Percentiles rank a stretch among this genome's conserved stretches.
Conservation (phyloP, 2,329 filamentous ascomycete genomes). For the Clarireedia hainanense region DNA sequence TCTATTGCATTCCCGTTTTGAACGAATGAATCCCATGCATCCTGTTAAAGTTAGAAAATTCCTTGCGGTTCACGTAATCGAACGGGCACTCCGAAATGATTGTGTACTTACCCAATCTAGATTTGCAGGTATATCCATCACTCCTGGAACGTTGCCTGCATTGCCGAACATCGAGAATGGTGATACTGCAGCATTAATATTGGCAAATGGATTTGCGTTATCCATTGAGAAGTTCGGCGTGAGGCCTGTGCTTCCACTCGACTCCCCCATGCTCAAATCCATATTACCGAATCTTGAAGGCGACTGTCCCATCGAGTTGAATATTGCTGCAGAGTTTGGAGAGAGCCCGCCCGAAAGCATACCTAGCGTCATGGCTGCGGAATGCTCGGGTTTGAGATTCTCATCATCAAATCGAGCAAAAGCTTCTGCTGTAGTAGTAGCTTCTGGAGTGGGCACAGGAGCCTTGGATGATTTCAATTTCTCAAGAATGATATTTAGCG, state of each 20-base stretch:
- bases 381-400: conserved; percentile 54
- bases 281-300: conserved; percentile 23
- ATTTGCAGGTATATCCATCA: conserved; percentile 48
- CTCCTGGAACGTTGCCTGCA: conserved; percentile 35
- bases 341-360: conserved; percentile 55
- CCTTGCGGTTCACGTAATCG: conserved; percentile 23
- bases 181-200: conserved; percentile 18
- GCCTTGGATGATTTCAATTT: conserved; percentile 55
- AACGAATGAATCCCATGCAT: conserved; percentile 63
- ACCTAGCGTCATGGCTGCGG: conserved; percentile 62
- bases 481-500: conserved; percentile 76
- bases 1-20: conserved; percentile 42
- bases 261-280: conserved; percentile 24
- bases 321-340: conserved; percentile 34
- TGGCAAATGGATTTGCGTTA: conserved; percentile 19
- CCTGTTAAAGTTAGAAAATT: conserved; percentile 32
- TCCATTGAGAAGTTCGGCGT: conserved; percentile 33
- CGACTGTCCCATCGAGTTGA: conserved; percentile 30
- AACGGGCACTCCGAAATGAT: not conserved
- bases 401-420: conserved; percentile 31
- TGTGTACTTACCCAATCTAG: conserved; percentile 51
- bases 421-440: conserved; percentile 21
- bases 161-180: conserved; percentile 46
- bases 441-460: conserved; percentile 1
- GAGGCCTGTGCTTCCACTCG: conserved; percentile 32